Evolutionary conservation across 83 land plant genomes (phyloP).

Genomic region (Diphasiastrum complanatum): DNA sequence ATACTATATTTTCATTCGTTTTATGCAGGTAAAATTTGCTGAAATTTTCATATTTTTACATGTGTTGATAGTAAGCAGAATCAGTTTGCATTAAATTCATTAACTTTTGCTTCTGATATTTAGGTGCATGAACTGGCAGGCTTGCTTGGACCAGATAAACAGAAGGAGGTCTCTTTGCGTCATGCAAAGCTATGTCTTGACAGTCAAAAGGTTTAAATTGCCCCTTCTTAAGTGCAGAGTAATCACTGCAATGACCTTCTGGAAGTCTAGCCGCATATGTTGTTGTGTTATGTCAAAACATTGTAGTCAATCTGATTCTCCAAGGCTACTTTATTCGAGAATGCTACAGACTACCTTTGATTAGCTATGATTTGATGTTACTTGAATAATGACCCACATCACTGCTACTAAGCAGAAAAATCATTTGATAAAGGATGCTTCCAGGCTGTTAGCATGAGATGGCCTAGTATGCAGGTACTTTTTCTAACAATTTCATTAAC

Average conservation of each 20-base stretch:
- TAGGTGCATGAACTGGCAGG: conserved; percentile 39
- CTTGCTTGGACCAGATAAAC: conserved; percentile 28
- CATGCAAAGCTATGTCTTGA: conserved; percentile 32
- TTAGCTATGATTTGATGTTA: too few relatives aligned
- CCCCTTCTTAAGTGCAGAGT: too few relatives aligned
- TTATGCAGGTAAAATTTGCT: too few relatives aligned
- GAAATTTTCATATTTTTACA: too few relatives aligned
- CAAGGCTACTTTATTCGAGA: too few relatives aligned
- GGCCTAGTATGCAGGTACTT: background rate
- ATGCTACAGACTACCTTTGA: too few relatives aligned
- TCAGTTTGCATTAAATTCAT: too few relatives aligned
- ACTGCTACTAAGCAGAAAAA: background rate
- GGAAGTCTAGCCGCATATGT: background rate
- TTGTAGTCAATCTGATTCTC: background rate
- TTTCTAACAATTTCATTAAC: background rate
- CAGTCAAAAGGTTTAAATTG: conserved; percentile 20
- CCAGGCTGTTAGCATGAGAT: background rate
- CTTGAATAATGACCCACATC: too few relatives aligned
- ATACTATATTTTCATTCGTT: too few relatives aligned
- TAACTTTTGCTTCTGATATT: background rate
- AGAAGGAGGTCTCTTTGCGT: conserved; percentile 27
- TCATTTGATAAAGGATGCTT: background rate
- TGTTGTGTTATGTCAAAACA: background rate
- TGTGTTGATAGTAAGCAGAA: too few relatives aligned
- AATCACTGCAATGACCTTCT: too few relatives aligned